Base-by-base conservation (phyloP, 768 basidiomycete genomes). In the Strobilomyces dryophilus region DNA sequence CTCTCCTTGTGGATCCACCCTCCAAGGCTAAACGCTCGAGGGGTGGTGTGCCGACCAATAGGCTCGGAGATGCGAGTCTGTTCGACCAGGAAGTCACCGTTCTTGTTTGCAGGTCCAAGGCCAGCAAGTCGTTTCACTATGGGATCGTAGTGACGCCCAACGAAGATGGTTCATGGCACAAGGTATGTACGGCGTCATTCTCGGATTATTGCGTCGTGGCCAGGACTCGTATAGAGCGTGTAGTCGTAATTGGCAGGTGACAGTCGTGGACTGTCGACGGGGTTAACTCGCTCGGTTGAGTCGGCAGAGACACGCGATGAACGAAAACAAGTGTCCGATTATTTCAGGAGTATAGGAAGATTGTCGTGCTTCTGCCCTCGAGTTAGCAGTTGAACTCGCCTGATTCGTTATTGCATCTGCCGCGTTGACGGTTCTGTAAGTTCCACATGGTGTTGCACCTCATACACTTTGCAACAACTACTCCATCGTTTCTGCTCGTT, bases 151-250 rank as follows among this genome's bases (percentile, higher is more conserved):
- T 56, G 36, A 42, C 18, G 10, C 45, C 49, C n/a, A 47, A 39
- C 36, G 29, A 35, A 2, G 52, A 54, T 20, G 35, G 47, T 40
- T 46, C 18, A 17, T 53, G 47, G 51, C 57, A 47, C 51, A 58
- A 57, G 36, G 53, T 60, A 15, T 58, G 52, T 21, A 51, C 52
- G n/a, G 42, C 46, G 7, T 34, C 58, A 17, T 59, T 59, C 20
- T 41, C 52, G 12, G 29, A 47, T 8, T 18, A 15, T 6, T 51
- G 57, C 18, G 24, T 56, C 9, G 31, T 51, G 7, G 15, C 51
- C 10, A 34, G 14, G 34, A 15, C 11, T 40, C 21, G 17, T 5
- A 11, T 18, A 32, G 43, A 52, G 34, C 35, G 21, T 21, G 1
- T 12, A 15, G 36, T 58, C 20, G 36, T 56, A 10, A 45, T 55